These are phyloP conservation scores for Xerocomellus intermedius DNA, from an alignment of 768 basidiomycete species.

Conservation along the genomic window DNA sequence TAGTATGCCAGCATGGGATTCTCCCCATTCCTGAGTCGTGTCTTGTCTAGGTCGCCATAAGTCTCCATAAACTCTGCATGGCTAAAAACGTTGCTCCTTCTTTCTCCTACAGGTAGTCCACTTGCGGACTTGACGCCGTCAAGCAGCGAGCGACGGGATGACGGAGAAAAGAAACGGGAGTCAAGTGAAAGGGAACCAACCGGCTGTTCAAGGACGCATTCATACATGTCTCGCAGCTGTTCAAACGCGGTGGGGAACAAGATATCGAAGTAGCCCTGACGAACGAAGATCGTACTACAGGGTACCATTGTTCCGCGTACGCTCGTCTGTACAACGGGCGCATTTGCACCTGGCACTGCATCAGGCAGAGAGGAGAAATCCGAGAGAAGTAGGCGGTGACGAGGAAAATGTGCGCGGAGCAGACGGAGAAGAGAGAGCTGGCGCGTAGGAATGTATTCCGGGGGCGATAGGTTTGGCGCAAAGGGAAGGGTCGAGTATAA, in stretches of 20 bases:
- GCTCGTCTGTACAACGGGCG: slow-evolving; percentile 95
- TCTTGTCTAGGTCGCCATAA: slow-evolving; percentile 74
- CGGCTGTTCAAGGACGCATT: slow-evolving; percentile 70
- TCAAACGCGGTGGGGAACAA: slow-evolving; percentile 96
- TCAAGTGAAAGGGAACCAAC: slow-evolving; percentile 49
- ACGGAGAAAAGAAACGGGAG: slow-evolving; percentile 66
- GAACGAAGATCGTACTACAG: slow-evolving; percentile 86
- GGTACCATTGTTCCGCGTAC: slow-evolving; percentile 83
- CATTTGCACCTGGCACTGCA: slow-evolving; percentile 60
- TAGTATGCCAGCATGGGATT: slow-evolving; percentile 90
- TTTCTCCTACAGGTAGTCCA: slow-evolving; percentile 77
- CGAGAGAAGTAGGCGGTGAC: slow-evolving; percentile 89
- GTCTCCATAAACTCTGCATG: slow-evolving; percentile 88
- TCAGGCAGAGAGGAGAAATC: slow-evolving; percentile 92
- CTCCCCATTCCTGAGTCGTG: slow-evolving; percentile 74
- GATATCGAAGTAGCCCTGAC: slow-evolving; percentile 96
- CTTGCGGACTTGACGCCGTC: slow-evolving; percentile 75
- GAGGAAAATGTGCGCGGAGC: slow-evolving; percentile 81
- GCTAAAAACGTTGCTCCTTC: slow-evolving; percentile 78
- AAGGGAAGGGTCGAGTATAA: slow-evolving; percentile 77
- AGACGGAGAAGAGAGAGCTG: slow-evolving; percentile 81
- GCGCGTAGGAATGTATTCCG: slow-evolving; percentile 93
- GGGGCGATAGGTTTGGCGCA: slow-evolving; percentile 80
- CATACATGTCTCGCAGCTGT: slow-evolving; percentile 86
- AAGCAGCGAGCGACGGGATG: slow-evolving; percentile 52